A percentile compares a stretch with the other conserved stretches of the same genome.
These are phyloP conservation scores for Colletotrichum aenigma DNA, from an alignment of 2,329 filamentous ascomycete genomes.

Conservation along the genomic window DNA sequence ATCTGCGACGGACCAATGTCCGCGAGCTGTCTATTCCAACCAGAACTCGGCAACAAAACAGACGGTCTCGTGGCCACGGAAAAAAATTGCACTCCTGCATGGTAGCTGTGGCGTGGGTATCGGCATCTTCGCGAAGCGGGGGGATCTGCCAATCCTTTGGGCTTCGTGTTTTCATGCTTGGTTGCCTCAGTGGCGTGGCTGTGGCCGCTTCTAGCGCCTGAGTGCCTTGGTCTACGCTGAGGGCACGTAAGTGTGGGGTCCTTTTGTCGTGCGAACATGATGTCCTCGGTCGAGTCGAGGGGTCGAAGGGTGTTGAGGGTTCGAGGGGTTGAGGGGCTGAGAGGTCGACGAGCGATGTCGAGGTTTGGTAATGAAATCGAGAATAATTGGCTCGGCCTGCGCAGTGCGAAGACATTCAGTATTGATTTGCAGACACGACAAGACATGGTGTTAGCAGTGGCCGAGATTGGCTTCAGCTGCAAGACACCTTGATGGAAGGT, in stretches of 20 bases:
- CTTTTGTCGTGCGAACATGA: neutral
- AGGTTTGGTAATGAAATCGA: neutral
- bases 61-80: neutral
- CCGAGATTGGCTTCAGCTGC: too few species aligned
- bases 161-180: too few species aligned
- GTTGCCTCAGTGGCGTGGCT: neutral
- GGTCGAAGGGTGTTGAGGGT: too few species aligned
- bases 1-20: neutral
- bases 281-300: neutral
- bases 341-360: neutral
- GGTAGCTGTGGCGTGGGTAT: neutral
- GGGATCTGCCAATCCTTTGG: neutral
- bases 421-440: neutral
- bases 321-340: neutral
- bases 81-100: neutral
- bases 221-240: neutral
- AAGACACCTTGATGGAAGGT: neutral
- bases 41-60: neutral
- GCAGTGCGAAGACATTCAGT: neutral
- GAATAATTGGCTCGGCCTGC: neutral
- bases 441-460: neutral
- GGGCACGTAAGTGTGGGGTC: neutral
- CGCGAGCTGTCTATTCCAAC: neutral
- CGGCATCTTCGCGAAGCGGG: neutral
- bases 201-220: neutral